Percentiles rank a stretch among this genome's conserved stretches.
These are phyloP conservation scores for Fusarium sulawesiense DNA, from an alignment of 2,329 filamentous ascomycete species.

Conservation along the genomic window DNA sequence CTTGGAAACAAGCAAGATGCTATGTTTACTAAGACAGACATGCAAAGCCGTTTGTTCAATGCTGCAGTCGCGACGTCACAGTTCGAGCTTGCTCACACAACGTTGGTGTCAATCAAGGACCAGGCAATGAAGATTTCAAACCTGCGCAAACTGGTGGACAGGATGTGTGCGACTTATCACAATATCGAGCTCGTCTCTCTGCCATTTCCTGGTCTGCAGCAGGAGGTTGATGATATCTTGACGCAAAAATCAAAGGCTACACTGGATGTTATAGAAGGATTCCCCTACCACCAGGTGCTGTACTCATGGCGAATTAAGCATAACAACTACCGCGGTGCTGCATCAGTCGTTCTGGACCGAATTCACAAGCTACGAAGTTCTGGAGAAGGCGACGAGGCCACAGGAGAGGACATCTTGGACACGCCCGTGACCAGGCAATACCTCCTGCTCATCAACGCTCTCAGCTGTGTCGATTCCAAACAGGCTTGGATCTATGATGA, in stretches of 20 bases:
- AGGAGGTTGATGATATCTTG: constrained; percentile 83
- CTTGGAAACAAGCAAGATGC: constrained; percentile 49
- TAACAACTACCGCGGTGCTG: constrained; percentile 85
- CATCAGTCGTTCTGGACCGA: constrained; percentile 70
- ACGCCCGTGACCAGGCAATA: constrained; percentile 79
- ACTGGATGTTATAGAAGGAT: constrained; percentile 71
- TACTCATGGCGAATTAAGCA: constrained; percentile 90
- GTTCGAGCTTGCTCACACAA: constrained; percentile 85
- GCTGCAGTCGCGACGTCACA: constrained; percentile 82
- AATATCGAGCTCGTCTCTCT: constrained; percentile 77
- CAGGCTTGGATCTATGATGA: constrained; percentile 81
- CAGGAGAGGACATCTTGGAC: constrained; percentile 67
- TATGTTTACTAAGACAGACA: constrained; percentile 69
- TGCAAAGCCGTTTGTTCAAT: constrained; percentile 86
- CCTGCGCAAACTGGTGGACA: constrained; percentile 75
- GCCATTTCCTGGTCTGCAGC: constrained; percentile 81
- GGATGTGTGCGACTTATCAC: constrained; percentile 75
- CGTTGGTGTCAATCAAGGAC: constrained; percentile 78
- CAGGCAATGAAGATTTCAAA: constrained; percentile 76
- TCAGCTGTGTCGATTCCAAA: constrained; percentile 83
- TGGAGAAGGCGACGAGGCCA: constrained; percentile 68
- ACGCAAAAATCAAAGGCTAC: constrained; percentile 76
- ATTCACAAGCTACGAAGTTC: constrained; percentile 70
- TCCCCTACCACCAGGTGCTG: constrained; percentile 90
- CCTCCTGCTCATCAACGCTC: constrained; percentile 90